Conservation (phyloP, 2,329 filamentous ascomycete species). For the Colletotrichum liriopes region DNA sequence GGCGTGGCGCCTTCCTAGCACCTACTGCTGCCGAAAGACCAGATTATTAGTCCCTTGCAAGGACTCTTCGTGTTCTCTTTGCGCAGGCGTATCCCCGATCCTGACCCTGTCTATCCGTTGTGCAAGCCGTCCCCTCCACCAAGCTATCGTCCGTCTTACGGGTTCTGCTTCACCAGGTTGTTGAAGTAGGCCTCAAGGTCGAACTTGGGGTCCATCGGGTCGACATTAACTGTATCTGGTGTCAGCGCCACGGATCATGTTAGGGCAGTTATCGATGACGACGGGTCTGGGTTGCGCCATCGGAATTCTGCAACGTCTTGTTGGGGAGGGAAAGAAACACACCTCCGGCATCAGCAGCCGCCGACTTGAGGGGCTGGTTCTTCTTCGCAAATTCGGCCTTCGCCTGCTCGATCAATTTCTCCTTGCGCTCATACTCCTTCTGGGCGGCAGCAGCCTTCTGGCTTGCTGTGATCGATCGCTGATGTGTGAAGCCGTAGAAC, state of each 20-base stretch:
- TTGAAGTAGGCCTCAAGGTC: conserved; percentile 90
- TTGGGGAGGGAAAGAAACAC: conserved; percentile 12
- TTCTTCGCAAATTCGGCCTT: conserved; percentile 89
- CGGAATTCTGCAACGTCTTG: neutral
- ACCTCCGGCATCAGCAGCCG: conserved; percentile 39
- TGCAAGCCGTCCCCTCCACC: conserved; percentile 48
- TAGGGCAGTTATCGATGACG: neutral
- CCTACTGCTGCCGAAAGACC: conserved; percentile 42
- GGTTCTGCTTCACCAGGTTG: conserved; percentile 70
- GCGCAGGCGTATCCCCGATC: conserved; percentile 41
- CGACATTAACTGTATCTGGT: conserved; percentile 73
- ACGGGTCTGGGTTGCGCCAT: conserved; percentile 4
- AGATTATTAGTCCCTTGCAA: conserved; percentile 36
- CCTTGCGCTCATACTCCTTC: conserved; percentile 91
- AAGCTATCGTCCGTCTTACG: conserved; percentile 54
- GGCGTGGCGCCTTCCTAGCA: conserved; percentile 56
- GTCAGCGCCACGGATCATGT: conserved; percentile 9
- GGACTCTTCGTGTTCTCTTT: conserved; percentile 36
- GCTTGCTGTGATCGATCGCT: conserved; percentile 81
- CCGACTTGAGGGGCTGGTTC: conserved; percentile 68
- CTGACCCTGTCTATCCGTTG: conserved; percentile 49
- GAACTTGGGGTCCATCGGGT: conserved; percentile 90
- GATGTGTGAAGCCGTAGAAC: conserved; percentile 96
- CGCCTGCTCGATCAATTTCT: conserved; percentile 91
- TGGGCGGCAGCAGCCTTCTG: conserved; percentile 80